These are phyloP conservation scores for Calocera viscosa DNA, from an alignment of 768 basidiomycete genomes.

Conservation along the genomic window DNA sequence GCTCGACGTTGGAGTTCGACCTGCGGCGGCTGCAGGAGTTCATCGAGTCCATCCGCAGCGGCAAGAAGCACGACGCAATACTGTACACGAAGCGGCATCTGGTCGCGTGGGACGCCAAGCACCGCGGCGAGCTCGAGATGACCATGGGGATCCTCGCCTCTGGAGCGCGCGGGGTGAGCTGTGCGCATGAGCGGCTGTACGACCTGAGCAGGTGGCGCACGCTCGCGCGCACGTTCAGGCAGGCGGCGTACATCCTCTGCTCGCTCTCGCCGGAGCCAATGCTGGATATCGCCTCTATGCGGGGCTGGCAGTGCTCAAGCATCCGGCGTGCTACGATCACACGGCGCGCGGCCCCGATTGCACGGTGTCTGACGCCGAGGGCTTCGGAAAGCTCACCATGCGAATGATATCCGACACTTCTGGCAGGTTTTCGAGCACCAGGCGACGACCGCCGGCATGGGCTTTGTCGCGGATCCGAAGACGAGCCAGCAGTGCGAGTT, in stretches of 20 bases:
- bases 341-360: slow-evolving; percentile 65
- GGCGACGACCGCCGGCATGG: slow-evolving; percentile 70
- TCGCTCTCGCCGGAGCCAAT: slow-evolving; percentile 78
- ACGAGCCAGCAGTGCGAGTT: slow-evolving; percentile 55
- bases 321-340: slow-evolving; percentile 61
- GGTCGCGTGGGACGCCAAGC: slow-evolving; percentile 67
- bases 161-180: slow-evolving; percentile 18
- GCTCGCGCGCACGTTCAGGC: slow-evolving; percentile 66
- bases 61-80: slow-evolving; percentile 63
- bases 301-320: slow-evolving; percentile 79
- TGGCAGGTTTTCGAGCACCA: slow-evolving; percentile 61
- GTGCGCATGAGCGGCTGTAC: slow-evolving; percentile 55
- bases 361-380: slow-evolving; percentile 74
- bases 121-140: slow-evolving; percentile 61
- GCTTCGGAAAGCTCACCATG: slow-evolving; percentile 50
- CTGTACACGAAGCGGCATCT: slow-evolving; percentile 73
- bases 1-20: slow-evolving; percentile 95
- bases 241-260: slow-evolving; percentile 77
- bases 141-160: slow-evolving; percentile 69
- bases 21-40: slow-evolving; percentile 92
- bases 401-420: slow-evolving; percentile 15
- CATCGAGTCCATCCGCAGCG: slow-evolving; percentile 70
- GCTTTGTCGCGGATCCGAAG: slow-evolving; percentile 72
- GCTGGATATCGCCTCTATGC: slow-evolving; percentile 81
- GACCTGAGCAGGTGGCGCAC: slow-evolving; percentile 63